Conservation (phyloP, 495 filamentous ascomycete species). For the Amorphotheca resinae region DNA sequence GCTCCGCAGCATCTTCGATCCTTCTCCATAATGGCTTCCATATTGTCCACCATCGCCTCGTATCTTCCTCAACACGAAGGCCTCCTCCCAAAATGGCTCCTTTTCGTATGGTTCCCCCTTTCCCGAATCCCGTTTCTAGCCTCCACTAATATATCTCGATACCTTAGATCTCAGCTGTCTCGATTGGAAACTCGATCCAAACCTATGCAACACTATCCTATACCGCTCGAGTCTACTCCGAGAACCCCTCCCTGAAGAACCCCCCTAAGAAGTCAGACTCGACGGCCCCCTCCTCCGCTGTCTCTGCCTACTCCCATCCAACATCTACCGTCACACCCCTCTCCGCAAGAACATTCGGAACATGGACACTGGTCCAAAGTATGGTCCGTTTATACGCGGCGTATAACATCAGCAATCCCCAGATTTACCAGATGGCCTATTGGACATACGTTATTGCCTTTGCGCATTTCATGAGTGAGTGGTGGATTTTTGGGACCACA, state of each 20-base stretch:
- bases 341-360: slow-evolving; percentile 75
- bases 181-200: slow-evolving; percentile 71
- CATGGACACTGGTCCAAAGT: slow-evolving; percentile 70
- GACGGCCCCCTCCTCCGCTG: slow-evolving; percentile 19
- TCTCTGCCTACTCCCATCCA: slow-evolving; percentile 27
- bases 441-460: slow-evolving; percentile 73
- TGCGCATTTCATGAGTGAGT: slow-evolving; percentile 72
- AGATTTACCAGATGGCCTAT: slow-evolving; percentile 63
- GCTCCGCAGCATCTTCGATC: too few species aligned
- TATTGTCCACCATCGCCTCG: slow-evolving; percentile 16
- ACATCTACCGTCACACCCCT: slow-evolving; percentile 49
- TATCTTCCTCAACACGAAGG: slow-evolving; percentile 45
- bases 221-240: slow-evolving; percentile 65
- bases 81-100: slow-evolving; percentile 53
- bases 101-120: slow-evolving; percentile 36
- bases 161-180: slow-evolving; percentile 57
- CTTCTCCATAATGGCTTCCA: slow-evolving; percentile 4
- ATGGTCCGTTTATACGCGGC: slow-evolving; percentile 74
- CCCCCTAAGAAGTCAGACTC: slow-evolving; percentile 17
- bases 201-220: slow-evolving; percentile 61
- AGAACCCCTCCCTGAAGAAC: slow-evolving; percentile 24
- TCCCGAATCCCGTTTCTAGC: slow-evolving; percentile 7
- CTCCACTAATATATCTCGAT: slow-evolving; percentile 2
- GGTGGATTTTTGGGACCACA: slow-evolving; percentile 60
- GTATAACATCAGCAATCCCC: slow-evolving; percentile 63